phyloP scores from a whole-genome alignment of 345 rosid species.

The Populus alba region DNA sequence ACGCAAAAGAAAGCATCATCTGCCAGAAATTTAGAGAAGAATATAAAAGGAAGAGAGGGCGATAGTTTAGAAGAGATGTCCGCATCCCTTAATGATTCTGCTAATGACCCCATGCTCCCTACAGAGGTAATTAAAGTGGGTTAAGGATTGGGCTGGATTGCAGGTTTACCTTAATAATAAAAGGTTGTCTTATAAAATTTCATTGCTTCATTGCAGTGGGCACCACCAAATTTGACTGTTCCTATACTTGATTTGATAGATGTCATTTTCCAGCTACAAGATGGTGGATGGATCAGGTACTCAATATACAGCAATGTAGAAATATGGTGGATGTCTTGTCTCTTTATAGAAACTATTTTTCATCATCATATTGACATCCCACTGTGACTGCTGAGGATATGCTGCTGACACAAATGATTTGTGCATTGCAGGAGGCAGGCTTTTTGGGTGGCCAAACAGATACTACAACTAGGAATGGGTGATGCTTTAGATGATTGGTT shows the following conservation, averaged over 20 bases:
- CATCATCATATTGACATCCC: not conserved
- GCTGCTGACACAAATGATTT: constrained; percentile 16
- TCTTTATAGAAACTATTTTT: not conserved
- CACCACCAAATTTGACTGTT: constrained; percentile 82
- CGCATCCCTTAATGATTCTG: constrained; percentile 39
- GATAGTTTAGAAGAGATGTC: constrained; percentile 38
- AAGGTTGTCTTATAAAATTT: not conserved
- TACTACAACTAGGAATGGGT: constrained; percentile 98
- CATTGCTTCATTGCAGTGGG: constrained; percentile 65
- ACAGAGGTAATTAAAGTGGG: constrained; percentile 55
- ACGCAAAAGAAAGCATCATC: constrained; percentile 21
- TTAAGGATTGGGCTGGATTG: not conserved
- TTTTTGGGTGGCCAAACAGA: constrained; percentile 98
- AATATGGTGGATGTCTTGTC: not conserved
- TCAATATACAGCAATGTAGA: not conserved
- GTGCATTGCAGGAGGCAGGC: constrained; percentile 69
- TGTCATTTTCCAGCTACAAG: constrained; percentile 92
- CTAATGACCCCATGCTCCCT: constrained; percentile 53
- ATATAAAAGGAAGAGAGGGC: constrained; percentile 39
- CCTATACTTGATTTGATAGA: constrained; percentile 87
- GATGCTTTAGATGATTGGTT: constrained; percentile 99
- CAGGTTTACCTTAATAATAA: not conserved
- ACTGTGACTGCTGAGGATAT: constrained; percentile 1
- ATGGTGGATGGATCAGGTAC: constrained; percentile 99
- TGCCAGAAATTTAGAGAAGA: constrained; percentile 28